phyloP scores from a whole-genome alignment of 257 asterid genomes.

The Knoxia roxburghii region DNA sequence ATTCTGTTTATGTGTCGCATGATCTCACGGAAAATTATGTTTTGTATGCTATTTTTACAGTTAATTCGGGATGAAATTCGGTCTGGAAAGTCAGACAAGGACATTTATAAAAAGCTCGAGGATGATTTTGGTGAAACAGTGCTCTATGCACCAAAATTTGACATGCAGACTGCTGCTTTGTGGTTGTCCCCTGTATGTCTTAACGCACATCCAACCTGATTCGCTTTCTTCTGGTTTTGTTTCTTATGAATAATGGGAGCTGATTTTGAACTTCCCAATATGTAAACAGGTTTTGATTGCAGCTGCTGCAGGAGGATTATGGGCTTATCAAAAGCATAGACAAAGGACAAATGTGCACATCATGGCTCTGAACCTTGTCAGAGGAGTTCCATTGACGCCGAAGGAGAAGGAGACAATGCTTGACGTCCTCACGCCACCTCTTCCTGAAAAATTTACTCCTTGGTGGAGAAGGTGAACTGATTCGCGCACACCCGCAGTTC shows the following conservation, averaged over 20 bases:
- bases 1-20: neutral
- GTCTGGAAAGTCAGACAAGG: constrained; percentile 78
- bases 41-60: constrained; percentile 24
- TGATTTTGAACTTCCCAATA: constrained; percentile 11
- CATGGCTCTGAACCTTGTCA: constrained; percentile 80
- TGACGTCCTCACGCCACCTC: constrained; percentile 81
- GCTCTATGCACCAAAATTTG: constrained; percentile 84
- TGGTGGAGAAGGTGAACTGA: constrained; percentile 66
- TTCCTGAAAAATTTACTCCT: constrained; percentile 32
- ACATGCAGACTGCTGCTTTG: constrained; percentile 86
- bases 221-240: neutral
- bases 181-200: constrained; percentile 87
- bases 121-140: constrained; percentile 91
- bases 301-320: constrained; percentile 72
- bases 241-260: neutral
- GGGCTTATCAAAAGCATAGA: constrained; percentile 75
- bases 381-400: constrained; percentile 81
- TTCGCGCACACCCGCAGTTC: constrained; percentile 23
- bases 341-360: constrained; percentile 71
- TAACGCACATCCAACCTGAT: neutral
- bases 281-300: constrained; percentile 56
- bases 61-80: constrained; percentile 72
- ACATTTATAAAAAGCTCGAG: constrained; percentile 75
- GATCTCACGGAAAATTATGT: neutral
- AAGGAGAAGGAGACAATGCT: constrained; percentile 82